Percentiles rank a stretch among this genome's conserved stretches.
Evolutionary conservation across 768 basidiomycete species (phyloP).

Genomic region (Russula emetica): DNA sequence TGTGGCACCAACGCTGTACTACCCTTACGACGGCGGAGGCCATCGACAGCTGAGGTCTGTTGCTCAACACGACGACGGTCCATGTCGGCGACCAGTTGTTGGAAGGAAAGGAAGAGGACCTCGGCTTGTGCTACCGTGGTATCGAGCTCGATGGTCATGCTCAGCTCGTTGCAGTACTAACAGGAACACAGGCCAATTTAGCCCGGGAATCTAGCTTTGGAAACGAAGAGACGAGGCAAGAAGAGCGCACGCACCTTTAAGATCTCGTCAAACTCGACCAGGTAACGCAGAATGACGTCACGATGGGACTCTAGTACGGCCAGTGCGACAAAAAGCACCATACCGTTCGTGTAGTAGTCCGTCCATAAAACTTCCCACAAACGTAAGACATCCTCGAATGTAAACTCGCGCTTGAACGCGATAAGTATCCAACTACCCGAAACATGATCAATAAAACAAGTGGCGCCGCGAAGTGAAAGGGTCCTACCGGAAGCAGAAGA

Average conservation of each 20-base stretch:
- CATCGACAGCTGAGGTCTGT: constrained; percentile 28
- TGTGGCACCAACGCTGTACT: not conserved
- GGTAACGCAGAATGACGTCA: constrained; percentile 91
- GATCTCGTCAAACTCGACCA: constrained; percentile 90
- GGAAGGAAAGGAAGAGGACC: constrained; percentile 90
- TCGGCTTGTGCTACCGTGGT: constrained; percentile 94
- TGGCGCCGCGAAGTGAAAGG: not conserved
- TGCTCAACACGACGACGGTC: constrained; percentile 73
- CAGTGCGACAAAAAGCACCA: constrained; percentile 91
- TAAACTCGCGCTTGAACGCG: constrained; percentile 93
- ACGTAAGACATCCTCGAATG: constrained; percentile 82
- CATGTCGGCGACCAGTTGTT: constrained; percentile 82
- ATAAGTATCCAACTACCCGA: constrained; percentile 78
- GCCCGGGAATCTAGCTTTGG: not conserved
- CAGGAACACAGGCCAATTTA: not conserved
- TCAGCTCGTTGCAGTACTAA: constrained; percentile 90
- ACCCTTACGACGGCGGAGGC: constrained; percentile 37
- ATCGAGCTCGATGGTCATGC: constrained; percentile 96
- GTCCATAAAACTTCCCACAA: constrained; percentile 96
- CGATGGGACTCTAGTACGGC: constrained; percentile 93
- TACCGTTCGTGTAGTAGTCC: constrained; percentile 80
- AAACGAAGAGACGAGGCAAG: not conserved
- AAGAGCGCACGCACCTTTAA: constrained; percentile 47
- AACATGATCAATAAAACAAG: not conserved
- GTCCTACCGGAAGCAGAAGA: constrained; percentile 93